Conservation (phyloP, 225 moss, liverwort and hornwort genomes). For the Anthoceros angustus region DNA sequence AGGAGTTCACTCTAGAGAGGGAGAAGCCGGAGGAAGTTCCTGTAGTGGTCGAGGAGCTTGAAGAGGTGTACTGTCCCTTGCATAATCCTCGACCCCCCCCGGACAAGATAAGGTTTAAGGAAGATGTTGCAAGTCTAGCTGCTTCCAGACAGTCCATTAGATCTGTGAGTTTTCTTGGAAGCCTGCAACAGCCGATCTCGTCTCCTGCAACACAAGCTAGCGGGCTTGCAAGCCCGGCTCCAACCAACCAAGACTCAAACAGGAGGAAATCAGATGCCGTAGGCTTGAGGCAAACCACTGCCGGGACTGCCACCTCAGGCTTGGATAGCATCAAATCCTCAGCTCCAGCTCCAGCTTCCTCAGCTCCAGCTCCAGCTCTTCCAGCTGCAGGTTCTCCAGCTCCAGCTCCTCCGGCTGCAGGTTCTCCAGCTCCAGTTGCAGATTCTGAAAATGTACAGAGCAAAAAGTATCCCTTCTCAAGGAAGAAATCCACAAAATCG, state of each 20-base stretch:
- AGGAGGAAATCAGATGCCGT: background rate
- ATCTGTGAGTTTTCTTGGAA: no score
- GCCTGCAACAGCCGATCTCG: no score
- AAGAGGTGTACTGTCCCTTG: conserved; percentile 22
- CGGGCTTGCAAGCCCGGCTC: no score
- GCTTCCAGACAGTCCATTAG: no score
- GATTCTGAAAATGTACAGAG: background rate
- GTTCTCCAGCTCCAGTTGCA: background rate
- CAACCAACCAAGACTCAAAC: no score
- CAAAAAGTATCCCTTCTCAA: background rate
- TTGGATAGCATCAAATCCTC: background rate
- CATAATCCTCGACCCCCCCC: conserved; percentile 4
- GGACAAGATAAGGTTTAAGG: no score
- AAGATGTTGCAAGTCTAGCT: no score
- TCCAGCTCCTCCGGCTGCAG: background rate
- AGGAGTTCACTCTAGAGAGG: conserved; percentile 14
- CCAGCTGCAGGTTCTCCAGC: background rate
- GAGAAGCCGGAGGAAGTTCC: conserved; percentile 9
- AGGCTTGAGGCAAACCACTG: background rate
- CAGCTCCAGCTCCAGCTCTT: background rate
- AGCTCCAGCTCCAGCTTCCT: background rate
- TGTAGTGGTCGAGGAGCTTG: conserved; percentile 39
- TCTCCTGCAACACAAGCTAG: no score
- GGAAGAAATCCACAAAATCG: background rate
- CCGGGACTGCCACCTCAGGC: background rate